phyloP scores from a whole-genome alignment of 1,284 basidiomycete species.

The Trametes sp. region DNA sequence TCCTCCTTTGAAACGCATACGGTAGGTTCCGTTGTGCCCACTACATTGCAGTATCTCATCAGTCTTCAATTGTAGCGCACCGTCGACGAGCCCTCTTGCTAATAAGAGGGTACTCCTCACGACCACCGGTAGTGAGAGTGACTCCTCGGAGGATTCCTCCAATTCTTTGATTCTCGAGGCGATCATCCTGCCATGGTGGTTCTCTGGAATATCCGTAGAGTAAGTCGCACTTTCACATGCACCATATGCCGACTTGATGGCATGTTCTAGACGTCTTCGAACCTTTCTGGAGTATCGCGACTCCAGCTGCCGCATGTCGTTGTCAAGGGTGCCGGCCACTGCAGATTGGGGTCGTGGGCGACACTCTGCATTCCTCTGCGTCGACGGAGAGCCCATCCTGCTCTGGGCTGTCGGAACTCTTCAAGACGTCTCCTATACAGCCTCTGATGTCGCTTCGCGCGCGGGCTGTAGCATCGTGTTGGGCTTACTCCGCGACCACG shows the following conservation, averaged over 20 bases:
- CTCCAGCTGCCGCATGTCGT: background rate
- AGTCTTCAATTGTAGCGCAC: background rate
- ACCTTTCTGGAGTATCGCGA: background rate
- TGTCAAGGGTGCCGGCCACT: background rate
- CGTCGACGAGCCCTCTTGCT: background rate
- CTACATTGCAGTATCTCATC: no score
- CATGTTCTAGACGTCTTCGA: background rate
- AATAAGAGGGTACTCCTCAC: background rate
- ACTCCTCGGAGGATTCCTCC: background rate
- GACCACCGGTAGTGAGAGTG: background rate
- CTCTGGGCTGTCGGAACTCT: background rate
- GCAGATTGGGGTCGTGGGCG: background rate
- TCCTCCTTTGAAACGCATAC: background rate
- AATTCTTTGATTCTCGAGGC: background rate
- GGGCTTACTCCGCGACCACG: background rate
- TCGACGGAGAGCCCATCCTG: background rate
- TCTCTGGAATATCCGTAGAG: background rate
- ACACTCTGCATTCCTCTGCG: background rate
- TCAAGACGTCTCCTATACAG: background rate
- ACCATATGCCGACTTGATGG: background rate
- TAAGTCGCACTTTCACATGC: background rate
- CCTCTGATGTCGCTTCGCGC: background rate
- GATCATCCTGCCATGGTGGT: background rate
- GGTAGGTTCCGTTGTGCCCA: background rate
- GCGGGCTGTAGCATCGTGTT: background rate